Conservation (phyloP, 306 rosid species). For the Vachellia collinsii region DNA sequence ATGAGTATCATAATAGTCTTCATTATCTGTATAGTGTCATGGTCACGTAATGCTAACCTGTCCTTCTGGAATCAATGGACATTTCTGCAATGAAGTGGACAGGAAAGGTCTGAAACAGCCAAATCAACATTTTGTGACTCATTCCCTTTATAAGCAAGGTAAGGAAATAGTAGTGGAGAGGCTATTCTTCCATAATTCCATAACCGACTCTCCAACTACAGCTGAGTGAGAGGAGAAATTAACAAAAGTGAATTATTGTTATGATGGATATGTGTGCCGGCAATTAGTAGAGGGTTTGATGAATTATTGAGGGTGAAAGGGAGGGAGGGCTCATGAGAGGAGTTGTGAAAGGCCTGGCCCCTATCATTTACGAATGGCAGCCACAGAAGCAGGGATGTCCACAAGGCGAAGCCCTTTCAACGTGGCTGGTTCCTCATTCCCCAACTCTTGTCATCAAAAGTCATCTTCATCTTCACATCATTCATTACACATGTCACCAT, state of each 20-base stretch:
- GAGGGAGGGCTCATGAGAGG: slow-evolving; percentile 35
- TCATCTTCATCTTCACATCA: background rate
- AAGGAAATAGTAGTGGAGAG: background rate
- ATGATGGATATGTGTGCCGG: no score
- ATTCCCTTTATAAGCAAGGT: background rate
- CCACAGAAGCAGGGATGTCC: background rate
- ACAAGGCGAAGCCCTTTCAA: background rate
- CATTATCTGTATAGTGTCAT: background rate
- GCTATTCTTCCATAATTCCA: background rate
- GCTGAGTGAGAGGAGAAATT: background rate
- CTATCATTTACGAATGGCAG: slow-evolving; percentile 19
- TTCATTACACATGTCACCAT: background rate
- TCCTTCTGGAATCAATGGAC: background rate
- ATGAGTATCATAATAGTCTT: background rate
- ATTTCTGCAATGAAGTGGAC: background rate
- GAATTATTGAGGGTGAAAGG: slow-evolving; percentile 27
- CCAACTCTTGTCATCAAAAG: background rate
- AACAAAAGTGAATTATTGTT: background rate
- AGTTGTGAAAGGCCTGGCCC: background rate
- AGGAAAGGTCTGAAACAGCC: slow-evolving; percentile 23
- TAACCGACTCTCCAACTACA: background rate
- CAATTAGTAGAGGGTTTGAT: background rate
- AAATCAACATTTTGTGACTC: background rate
- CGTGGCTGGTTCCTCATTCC: slow-evolving; percentile 1
- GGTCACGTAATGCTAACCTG: slow-evolving; percentile 21